Conservation (phyloP, 192 early-diverging fungal species). For the Paraglomus brasilianum region DNA sequence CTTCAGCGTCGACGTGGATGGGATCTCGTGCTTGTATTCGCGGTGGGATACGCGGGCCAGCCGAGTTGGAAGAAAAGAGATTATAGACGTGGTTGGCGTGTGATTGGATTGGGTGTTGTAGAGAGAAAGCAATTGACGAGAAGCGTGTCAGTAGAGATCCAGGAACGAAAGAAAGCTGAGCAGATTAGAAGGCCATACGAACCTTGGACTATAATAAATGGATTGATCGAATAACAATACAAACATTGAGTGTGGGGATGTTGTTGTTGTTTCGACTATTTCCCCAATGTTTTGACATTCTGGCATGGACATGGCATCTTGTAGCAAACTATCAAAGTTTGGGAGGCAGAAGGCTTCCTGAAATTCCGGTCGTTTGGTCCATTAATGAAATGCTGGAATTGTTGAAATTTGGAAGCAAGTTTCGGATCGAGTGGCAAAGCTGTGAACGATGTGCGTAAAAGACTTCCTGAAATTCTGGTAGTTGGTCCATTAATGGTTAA, state of each 20-base stretch:
- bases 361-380: too few species aligned
- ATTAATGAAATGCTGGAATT: too few species aligned
- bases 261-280: slow-evolving; percentile 69
- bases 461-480: too few species aligned
- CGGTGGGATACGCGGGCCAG: slow-evolving; percentile 68
- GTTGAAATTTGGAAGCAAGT: too few species aligned
- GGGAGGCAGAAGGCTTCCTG: slow-evolving; percentile 58
- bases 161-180: slow-evolving; percentile 57
- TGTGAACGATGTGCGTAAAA: too few species aligned
- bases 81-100: too few species aligned
- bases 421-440: too few species aligned
- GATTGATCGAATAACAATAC: slow-evolving; percentile 2
- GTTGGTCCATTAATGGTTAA: slow-evolving; percentile 46
- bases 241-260: slow-evolving; percentile 55
- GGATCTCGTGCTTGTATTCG: slow-evolving; percentile 60
- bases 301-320: slow-evolving; percentile 41
- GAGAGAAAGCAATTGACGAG: too few species aligned
- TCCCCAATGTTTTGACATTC: slow-evolving; percentile 46
- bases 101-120: slow-evolving; percentile 21
- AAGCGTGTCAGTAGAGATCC: slow-evolving; percentile 23
- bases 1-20: slow-evolving; percentile 33
- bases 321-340: slow-evolving; percentile 58
- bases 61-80: slow-evolving; percentile 45
- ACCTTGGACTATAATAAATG: too few species aligned
- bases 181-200: slow-evolving; percentile 73